Percentiles rank a stretch among this genome's conserved stretches.
Evolutionary conservation across 2,329 filamentous ascomycete genomes (phyloP).

Genomic region (Beauveria pseudobassiana): DNA sequence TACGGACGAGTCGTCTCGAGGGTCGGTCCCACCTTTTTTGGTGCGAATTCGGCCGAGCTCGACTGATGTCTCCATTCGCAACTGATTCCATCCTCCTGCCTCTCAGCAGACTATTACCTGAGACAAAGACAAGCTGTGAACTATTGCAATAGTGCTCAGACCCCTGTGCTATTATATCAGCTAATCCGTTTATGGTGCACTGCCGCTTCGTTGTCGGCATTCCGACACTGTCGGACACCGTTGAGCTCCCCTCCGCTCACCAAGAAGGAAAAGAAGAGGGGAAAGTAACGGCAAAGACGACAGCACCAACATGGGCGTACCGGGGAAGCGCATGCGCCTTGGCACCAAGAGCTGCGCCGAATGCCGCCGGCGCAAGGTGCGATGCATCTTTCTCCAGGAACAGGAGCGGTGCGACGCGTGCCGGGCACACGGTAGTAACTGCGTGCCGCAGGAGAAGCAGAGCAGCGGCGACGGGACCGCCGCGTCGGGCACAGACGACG

Average conservation of each 20-base stretch:
- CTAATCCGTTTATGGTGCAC: background rate
- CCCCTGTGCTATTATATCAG: too few relatives aligned
- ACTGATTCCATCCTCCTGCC: background rate
- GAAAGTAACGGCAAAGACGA: background rate
- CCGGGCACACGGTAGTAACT: conserved; percentile 33
- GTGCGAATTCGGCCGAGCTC: background rate
- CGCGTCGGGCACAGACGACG: conserved; percentile 3
- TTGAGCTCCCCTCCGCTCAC: background rate
- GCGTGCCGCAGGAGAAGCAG: conserved; percentile 34
- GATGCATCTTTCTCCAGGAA: conserved; percentile 35
- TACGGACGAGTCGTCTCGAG: too few relatives aligned
- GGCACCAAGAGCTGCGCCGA: conserved; percentile 29
- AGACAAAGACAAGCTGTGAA: background rate
- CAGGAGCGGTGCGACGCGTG: conserved; percentile 35
- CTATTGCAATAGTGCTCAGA: background rate
- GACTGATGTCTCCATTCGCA: background rate
- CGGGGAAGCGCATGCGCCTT: conserved; percentile 22
- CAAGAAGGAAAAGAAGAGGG: background rate
- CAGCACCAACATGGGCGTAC: background rate
- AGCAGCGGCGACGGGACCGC: background rate
- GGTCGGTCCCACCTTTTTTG: background rate
- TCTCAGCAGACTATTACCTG: too few relatives aligned
- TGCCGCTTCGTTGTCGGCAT: background rate
- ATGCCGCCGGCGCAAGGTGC: conserved; percentile 42
- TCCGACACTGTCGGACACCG: background rate